Evolutionary conservation across 31 red algal genomes (phyloP), one percentile per base, ranked within the genome.

Genomic region (Pterothamnion heteromorphum): DNA sequence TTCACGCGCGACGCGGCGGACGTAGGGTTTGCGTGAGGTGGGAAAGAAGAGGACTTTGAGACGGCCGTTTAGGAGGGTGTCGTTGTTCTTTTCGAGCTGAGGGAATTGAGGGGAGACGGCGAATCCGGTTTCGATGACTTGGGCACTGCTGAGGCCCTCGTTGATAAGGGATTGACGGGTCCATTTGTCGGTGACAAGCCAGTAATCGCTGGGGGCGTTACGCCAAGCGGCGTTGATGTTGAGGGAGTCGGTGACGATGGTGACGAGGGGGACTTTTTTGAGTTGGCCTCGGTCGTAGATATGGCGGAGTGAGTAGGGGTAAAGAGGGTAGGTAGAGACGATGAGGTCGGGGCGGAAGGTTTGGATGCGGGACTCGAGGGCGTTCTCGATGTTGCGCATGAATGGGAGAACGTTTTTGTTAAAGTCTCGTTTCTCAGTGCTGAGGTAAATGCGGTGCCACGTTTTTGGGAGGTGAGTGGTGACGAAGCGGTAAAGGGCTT

Each of bases 41-140:
- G 85, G 85, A 74, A 89, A 89, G 85, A 74, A 89, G 85, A 89
- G 85, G 85, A 89, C 43, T 20, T 74, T 51, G 31, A 89, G 74
- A 4, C 39, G 36, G 5, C 39, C 4, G 18, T 27, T 9, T 5
- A 43, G 31, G 85, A 18, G 39, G 36, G 14, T 14, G 18, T 30
- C 18, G 57, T 18, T 20, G 43, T n/a, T 44, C 14, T 5, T 5
- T 20, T 18, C 20, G 9, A 89, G 85, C 31, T 89, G 18, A n/a
- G 31, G 4, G 27, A 89, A 74, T 9, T 43, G 18, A 14, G 85
- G 85, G 36, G 18, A 18, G 5, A 89, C 85, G 36, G 85, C n/a
- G 27, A 89, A 89, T 18, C 85, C 85, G 23, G 85, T 89, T 30
- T 74, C 43, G 36, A 27, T 21, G 23, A 89, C 18, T 74, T 89